Base-by-base conservation (phyloP, 2,329 filamentous ascomycete genomes). In the Pseudocercospora cruenta region DNA sequence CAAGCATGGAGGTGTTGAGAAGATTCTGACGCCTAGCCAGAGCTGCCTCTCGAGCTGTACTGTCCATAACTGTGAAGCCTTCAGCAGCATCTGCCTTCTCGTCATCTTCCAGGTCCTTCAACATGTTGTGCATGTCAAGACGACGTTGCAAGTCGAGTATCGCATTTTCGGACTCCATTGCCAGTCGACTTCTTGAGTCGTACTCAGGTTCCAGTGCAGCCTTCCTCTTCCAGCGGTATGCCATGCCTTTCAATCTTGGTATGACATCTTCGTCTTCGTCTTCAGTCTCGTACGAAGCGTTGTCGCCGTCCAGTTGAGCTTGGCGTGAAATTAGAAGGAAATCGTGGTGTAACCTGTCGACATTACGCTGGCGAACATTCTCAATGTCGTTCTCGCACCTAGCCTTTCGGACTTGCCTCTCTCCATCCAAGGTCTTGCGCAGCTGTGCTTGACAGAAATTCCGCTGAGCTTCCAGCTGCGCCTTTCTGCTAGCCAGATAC, bases 1-100 rank as follows among this genome's bases (percentile, higher is more conserved):
- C 74, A 22, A 68, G 78, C 67, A 80, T 78, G 58, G 78, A 72
- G 5, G 72, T 73, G 51, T 71, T 73, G 4, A 47, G 57, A 21
- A 72, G 68, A 49, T 81, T 74, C 57, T 81, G 79, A 62, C 75
- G 75, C 58, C 76, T 75, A 54, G 77, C 78, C 21, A 76, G 69
- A 9, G 81, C 80, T 53, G 79, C 75, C n/a, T 79, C 75, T 36
- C 82, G 79, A 58, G 79, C 74, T 28, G 77, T 76, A 12, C 75
- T 76, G 69, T 80, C 78, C 71, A 80, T 82, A 36, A 74, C 73
- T 6, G 81, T 81, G 68, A 83, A 83, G 6, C 75, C 74, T 9
- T 69, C 66, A 33, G 49, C 57, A 57, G 24, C 28, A 31, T 60
- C 62, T 12, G 60, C 62, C 24, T 66, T 55, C 8, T 66, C 63